These are phyloP conservation scores for Aplosporella prunicola DNA, from an alignment of 2,329 filamentous ascomycete genomes.

Conservation along the genomic window DNA sequence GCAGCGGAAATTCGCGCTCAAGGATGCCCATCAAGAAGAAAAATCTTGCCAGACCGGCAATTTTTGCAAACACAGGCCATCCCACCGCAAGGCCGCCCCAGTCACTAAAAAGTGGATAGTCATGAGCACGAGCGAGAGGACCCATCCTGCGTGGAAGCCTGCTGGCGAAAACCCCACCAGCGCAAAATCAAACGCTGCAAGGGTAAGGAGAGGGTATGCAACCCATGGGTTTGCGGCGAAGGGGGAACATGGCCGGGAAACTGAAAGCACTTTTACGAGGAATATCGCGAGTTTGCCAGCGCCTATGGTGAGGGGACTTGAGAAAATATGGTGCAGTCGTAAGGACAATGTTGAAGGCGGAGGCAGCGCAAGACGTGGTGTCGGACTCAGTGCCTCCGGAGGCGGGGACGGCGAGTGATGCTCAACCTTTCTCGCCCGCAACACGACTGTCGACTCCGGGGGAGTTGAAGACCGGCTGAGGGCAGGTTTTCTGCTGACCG, in stretches of 20 bases:
- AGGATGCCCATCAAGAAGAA: neutral
- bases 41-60: neutral
- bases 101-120: slow-evolving; percentile 40
- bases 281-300: slow-evolving; percentile 53
- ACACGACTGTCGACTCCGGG: slow-evolving; percentile 4
- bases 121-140: slow-evolving; percentile 33
- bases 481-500: slow-evolving; percentile 8
- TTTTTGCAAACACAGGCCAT: slow-evolving; percentile 25
- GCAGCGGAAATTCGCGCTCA: neutral
- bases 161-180: slow-evolving; percentile 15
- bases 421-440: slow-evolving; percentile 7
- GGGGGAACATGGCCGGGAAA: slow-evolving; percentile 62
- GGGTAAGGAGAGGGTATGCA: slow-evolving; percentile 55
- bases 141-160: slow-evolving; percentile 13
- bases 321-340: slow-evolving; percentile 22
- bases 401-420: neutral
- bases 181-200: slow-evolving; percentile 57
- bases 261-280: slow-evolving; percentile 54
- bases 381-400: neutral
- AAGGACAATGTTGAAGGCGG: slow-evolving; percentile 20
- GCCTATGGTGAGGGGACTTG: slow-evolving; percentile 24
- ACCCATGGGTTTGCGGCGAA: slow-evolving; percentile 56
- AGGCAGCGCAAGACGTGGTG: slow-evolving; percentile 9
- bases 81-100: slow-evolving; percentile 23
- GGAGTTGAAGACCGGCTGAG: slow-evolving; percentile 1